Conservation (phyloP, 257 asterid genomes). For the Solanum infundibuliforme region DNA sequence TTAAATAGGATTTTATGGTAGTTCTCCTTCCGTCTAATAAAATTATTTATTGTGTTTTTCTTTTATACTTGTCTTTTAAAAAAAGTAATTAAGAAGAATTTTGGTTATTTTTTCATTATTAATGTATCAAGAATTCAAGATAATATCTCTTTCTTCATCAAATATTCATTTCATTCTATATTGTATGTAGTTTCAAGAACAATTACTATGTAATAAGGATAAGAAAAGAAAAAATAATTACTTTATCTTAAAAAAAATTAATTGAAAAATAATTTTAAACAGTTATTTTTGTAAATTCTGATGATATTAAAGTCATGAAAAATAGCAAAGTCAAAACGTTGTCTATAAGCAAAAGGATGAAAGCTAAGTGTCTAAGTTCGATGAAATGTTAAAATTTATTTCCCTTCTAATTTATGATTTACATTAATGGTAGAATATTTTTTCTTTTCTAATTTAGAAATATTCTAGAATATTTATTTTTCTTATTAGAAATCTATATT, state of each 20-base stretch:
- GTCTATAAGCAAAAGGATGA: not conserved
- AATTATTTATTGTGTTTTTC: too few species aligned
- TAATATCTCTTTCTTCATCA: not conserved
- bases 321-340: accelerated
- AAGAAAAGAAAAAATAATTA: too few species aligned
- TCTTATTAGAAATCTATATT: not conserved
- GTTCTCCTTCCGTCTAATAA: not conserved
- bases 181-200: too few species aligned
- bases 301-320: accelerated
- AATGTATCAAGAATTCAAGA: too few species aligned
- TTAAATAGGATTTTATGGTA: not conserved
- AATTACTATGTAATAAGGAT: too few species aligned
- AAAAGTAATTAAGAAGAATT: too few species aligned
- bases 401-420: not conserved
- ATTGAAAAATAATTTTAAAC: too few species aligned
- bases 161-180: too few species aligned
- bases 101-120: too few species aligned
- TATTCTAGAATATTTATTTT: not conserved
- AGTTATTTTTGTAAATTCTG: too few species aligned
- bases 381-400: not conserved
- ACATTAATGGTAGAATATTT: not conserved
- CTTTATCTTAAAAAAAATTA: too few species aligned
- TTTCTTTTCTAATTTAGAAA: not conserved
- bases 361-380: not conserved
- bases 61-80: too few species aligned